These are phyloP conservation scores for Chionographis japonica DNA, from an alignment of 106 monocot genomes.

Conservation along the genomic window DNA sequence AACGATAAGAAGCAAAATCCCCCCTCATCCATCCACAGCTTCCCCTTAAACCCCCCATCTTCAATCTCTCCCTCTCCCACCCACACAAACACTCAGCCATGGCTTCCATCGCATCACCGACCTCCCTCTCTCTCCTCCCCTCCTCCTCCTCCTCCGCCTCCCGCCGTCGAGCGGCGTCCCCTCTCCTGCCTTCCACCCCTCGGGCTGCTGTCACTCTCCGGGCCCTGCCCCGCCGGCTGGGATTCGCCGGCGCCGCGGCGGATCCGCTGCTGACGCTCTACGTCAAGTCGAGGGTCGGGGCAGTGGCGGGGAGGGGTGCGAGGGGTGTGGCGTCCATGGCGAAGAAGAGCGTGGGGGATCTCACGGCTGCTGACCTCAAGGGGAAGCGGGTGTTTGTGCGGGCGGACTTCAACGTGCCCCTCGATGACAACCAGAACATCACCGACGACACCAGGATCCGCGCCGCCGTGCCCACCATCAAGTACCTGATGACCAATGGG, in stretches of 20 bases:
- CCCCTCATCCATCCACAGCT: conserved; percentile 19
- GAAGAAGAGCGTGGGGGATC: conserved; percentile 87
- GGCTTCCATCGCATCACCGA: conserved; percentile 56
- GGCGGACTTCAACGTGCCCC: conserved; percentile 84
- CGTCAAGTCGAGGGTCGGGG: conserved; percentile 23
- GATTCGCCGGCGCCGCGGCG: conserved; percentile 43
- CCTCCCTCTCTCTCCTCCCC: conserved; percentile 45
- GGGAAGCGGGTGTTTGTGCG: conserved; percentile 84
- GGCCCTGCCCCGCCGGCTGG: conserved; percentile 27
- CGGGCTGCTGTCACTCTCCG: conserved; percentile 19
- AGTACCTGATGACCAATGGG: conserved; percentile 66
- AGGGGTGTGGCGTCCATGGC: conserved; percentile 72
- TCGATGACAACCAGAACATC: conserved; percentile 83
- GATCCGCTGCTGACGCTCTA: conserved; percentile 28
- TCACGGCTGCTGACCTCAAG: conserved; percentile 59
- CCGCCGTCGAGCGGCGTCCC: conserved; percentile 12
- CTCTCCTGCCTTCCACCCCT: neutral
- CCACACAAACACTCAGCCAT: conserved; percentile 10
- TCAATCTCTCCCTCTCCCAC: neutral
- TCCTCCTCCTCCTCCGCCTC: conserved; percentile 24
- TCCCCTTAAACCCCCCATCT: neutral
- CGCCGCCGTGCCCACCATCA: conserved; percentile 90
- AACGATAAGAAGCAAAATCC: conserved; percentile 34
- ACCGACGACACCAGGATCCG: conserved; percentile 90
- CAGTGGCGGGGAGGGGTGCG: conserved; percentile 21